Conservation (phyloP, 2,329 filamentous ascomycete species). For the Hymenoscyphus repandus region DNA sequence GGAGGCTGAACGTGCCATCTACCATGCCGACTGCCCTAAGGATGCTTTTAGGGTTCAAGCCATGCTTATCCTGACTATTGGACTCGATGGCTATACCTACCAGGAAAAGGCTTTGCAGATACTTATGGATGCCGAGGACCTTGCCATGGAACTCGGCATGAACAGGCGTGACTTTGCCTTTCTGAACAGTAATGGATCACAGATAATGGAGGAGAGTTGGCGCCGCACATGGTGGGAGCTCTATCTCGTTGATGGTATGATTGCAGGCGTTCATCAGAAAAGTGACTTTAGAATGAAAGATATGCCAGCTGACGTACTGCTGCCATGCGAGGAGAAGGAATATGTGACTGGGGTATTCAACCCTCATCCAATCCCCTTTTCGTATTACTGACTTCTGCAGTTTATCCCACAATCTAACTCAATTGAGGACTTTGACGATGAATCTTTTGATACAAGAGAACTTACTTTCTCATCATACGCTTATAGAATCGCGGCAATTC, state of each 20-base stretch:
- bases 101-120: constrained; percentile 62
- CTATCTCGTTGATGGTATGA: constrained; percentile 63
- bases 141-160: constrained; percentile 72
- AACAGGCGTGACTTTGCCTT: constrained; percentile 63
- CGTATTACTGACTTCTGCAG: constrained; percentile 40
- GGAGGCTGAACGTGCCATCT: constrained; percentile 16
- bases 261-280: constrained; percentile 70
- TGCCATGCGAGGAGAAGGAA: constrained; percentile 69
- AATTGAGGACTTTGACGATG: constrained; percentile 71
- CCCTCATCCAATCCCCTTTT: neutral
- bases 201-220: constrained; percentile 73
- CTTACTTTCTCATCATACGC: constrained; percentile 75
- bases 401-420: constrained; percentile 53
- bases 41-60: constrained; percentile 64
- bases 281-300: constrained; percentile 64
- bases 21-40: constrained; percentile 9
- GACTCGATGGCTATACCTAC: constrained; percentile 70
- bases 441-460: constrained; percentile 56
- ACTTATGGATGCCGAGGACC: constrained; percentile 59
- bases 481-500: constrained; percentile 74
- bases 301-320: constrained; percentile 58
- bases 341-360: constrained; percentile 16
- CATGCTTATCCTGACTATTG: constrained; percentile 69
- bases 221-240: constrained; percentile 86
- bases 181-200: constrained; percentile 55